Base-by-base conservation (phyloP, 2,329 filamentous ascomycete genomes). In the Sphaceloma murrayae region DNA sequence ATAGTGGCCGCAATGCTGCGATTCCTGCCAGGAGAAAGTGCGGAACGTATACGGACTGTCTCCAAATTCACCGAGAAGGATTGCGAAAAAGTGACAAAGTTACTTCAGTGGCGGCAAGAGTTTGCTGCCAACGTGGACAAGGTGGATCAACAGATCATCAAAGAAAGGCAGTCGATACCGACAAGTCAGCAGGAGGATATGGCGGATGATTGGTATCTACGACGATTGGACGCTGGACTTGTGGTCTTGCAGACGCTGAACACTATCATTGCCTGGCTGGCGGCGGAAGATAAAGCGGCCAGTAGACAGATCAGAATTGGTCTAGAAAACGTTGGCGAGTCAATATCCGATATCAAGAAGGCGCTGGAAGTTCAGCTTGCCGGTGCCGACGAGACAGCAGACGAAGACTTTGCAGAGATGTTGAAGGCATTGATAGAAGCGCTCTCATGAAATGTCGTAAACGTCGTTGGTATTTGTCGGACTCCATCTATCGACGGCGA, bases 21-120 rank as follows among this genome's bases (percentile, higher is more conserved):
- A 17, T 72, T 80, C 3, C 64, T 98, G 1, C 87, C 88, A 0
- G 83, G 78, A 11, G 77, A 85, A 22, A 87, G 85, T 1, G 71
- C 85, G 0, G 73, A 80, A 22, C 76, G 91, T 4, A 93, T 96
- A 53, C 77, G 91, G 3, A 75, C 82, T 1, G 72, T 96, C 3
- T 89, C 88, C 36, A 98, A 98, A 58, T 96, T 96, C 56, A 82
- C 94, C 13, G 91, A 98, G 62, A 94, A 86, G 58, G 80, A 94
- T 52, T 94, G 93, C 59, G 85, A 81, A 53, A 96, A 96, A 68
- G 77, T 86, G 27, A 66, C 59, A 4, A 85, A 80, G 58, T 68
- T 96, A 3, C 61, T 94, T 26, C 69, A 73, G 48, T 62, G 95
- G 36, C 75, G 88, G 30, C 67, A 76, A 36, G 81, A 84, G 9